phyloP scores from a whole-genome alignment of 2,329 filamentous ascomycete species.

The Coniochaeta sp. region DNA sequence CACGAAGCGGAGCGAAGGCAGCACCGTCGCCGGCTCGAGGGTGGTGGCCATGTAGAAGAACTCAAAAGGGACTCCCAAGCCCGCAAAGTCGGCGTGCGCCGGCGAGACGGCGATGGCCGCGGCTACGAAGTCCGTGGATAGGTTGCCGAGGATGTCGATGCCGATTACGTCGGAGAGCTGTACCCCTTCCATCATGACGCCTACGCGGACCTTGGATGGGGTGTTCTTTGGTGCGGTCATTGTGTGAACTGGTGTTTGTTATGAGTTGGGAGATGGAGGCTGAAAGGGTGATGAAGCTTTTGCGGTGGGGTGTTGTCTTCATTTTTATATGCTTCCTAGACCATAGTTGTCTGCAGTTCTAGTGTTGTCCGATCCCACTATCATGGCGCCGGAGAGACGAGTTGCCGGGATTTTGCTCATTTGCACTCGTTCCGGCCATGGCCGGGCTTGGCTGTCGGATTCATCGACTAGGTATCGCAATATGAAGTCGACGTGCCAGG shows the following conservation, averaged over 20 bases:
- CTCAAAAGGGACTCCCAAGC: slow-evolving; percentile 20
- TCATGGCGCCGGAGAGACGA: neutral
- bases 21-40: slow-evolving; percentile 21
- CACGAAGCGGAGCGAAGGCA: slow-evolving; percentile 21
- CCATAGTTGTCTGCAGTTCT: too few species aligned
- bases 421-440: neutral
- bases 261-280: neutral
- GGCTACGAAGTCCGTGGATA: slow-evolving; percentile 16
- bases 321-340: neutral
- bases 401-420: neutral
- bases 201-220: slow-evolving; percentile 24
- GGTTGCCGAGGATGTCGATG: slow-evolving; percentile 29
- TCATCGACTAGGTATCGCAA: neutral
- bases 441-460: neutral
- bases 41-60: slow-evolving; percentile 29
- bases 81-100: slow-evolving; percentile 10
- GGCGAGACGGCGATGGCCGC: slow-evolving; percentile 15
- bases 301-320: neutral
- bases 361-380: too few species aligned
- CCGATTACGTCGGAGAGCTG: slow-evolving; percentile 31
- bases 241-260: neutral
- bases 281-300: neutral
- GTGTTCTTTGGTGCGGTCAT: neutral
- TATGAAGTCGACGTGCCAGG: neutral
- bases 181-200: slow-evolving; percentile 27